Evolutionary conservation across 2,329 filamentous ascomycete species (phyloP).

Genomic region (Penicillium sclerotiorum): DNA sequence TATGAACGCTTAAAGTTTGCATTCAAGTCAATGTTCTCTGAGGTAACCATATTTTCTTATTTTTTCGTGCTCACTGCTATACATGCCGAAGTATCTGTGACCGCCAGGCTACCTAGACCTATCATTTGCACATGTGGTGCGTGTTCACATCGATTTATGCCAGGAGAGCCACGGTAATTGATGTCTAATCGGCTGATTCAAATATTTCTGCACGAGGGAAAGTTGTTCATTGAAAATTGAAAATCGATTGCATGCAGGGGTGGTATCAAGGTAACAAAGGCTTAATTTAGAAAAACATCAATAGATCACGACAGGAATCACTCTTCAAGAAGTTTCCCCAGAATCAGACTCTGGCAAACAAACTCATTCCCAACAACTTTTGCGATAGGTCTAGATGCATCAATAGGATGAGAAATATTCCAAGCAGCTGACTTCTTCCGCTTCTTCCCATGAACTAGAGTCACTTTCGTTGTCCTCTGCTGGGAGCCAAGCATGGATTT

Average conservation of each 20-base stretch:
- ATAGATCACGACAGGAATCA: constrained; percentile 18
- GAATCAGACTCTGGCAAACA: constrained; percentile 87
- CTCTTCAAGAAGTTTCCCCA: constrained; percentile 74
- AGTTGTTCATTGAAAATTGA: no score
- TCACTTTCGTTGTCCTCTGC: constrained; percentile 27
- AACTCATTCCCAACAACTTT: constrained; percentile 80
- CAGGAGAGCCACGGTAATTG: background rate
- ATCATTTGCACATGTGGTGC: no score
- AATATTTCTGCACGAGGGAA: no score
- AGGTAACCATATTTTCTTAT: background rate
- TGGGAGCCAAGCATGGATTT: constrained; percentile 46
- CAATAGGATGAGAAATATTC: constrained; percentile 27
- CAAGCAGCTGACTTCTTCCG: constrained; percentile 41
- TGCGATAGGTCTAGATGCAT: constrained; percentile 51
- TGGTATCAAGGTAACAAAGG: constrained; percentile 14
- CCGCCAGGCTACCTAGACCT: no score
- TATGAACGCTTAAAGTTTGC: no score
- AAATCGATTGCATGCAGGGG: constrained; percentile 15
- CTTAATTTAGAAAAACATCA: background rate
- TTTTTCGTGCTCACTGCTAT: background rate
- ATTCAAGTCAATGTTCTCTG: no score
- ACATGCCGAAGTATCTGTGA: background rate
- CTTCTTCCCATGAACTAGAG: constrained; percentile 39
- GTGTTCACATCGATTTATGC: background rate
- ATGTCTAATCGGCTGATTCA: background rate